Base-by-base conservation (phyloP, 768 basidiomycete species). In the Auriscalpium orientale region DNA sequence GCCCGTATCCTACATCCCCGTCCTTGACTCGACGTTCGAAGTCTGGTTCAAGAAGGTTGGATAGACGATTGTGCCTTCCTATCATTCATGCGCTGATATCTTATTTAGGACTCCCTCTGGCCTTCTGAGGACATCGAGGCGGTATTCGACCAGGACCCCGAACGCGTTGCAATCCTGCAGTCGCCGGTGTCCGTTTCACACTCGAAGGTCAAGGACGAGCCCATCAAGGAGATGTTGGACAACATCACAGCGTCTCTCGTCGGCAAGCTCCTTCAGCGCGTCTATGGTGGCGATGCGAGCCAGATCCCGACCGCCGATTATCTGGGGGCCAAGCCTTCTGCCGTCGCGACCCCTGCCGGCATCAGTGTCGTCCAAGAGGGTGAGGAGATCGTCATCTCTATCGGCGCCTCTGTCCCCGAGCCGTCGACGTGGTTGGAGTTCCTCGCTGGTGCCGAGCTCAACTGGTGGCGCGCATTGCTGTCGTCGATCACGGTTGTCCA, bases 41-140 rank as follows among this genome's bases (percentile, higher is more conserved):
- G 94, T 98, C 51, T 99, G 97, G 97, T 98, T 99, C 77, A 98
- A 99, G 81, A 99, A 99, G 87, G 91, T 89, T 58, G 43, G 77
- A 59, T 45, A 37, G 34, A 6, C 33, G 37, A 46, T 49, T 21
- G 49, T 55, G n/a, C n/a, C 18, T 49, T 20, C 46, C 51, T 21
- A 4, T 11, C 10, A 34, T 22, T 21, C 43, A 48, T 38, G 16
- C 49, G 53, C 55, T 62, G 37, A 66, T 47, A 21, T 56, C 22
- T 45, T 50, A 59, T 58, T 62, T 62, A 92, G 90, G 95, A 98
- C 70, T 98, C 95, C 8, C 82, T 98, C 11, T 98, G 95, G 95
- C 89, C 90, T 43, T 90, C 93, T 2, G 95, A 98, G 71, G 97
- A 99, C 69, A 94, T 98, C 61, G 97, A 98, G 58, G 95, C 95